Base-by-base conservation (phyloP, 768 basidiomycete species). In the Peribolospora baueri region DNA sequence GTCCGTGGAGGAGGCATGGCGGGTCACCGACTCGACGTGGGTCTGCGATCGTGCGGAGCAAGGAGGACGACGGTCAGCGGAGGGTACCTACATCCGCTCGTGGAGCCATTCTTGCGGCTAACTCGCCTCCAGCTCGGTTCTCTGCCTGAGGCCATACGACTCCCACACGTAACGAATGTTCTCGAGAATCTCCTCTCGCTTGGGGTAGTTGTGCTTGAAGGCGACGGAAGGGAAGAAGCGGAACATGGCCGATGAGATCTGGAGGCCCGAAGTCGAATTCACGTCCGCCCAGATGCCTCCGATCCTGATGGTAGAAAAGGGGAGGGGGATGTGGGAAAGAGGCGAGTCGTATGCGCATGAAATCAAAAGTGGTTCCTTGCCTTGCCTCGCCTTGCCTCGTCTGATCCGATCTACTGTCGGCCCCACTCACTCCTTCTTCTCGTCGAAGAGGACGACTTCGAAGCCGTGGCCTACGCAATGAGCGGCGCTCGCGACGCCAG, bases 211-310 rank as follows among this genome's bases (percentile, higher is more conserved):
- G 42, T 62, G 60, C 8, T 65, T 64, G 74, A 75, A 76, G 0
- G 70, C 65, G 36, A 61, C 47, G 7, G 61, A 70, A 14, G 73
- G 74, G 57, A 74, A 73, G 62, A 74, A 75, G 48, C 74, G 73
- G 59, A 75, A 75, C 0, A 74, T 60, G 5, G 74, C 56, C 0
- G 72, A 74, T 62, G 74, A 75, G 47, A 76, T 66, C 60, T 76
- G 75, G 0, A 76, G 66, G 5, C 71, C 71, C 1, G 72, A 73
- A 0, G 74, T 73, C n/a, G 63, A 65, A 61, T 75, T 76, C 46
- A 74, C 74, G 42, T 71, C 67, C 0, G 72, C 65, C 75, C 75
- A 76, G 40, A 76, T 73, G 0, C 74, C 74, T 40, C 74, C 75
- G n/a, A 70, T 58, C 5, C 25, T 25, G 25, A 25, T 25, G 25